A percentile compares a stretch with the other conserved stretches of the same genome.
phyloP scores from a whole-genome alignment of 2,329 filamentous ascomycete genomes.

The Fusarium sarcochroum region DNA sequence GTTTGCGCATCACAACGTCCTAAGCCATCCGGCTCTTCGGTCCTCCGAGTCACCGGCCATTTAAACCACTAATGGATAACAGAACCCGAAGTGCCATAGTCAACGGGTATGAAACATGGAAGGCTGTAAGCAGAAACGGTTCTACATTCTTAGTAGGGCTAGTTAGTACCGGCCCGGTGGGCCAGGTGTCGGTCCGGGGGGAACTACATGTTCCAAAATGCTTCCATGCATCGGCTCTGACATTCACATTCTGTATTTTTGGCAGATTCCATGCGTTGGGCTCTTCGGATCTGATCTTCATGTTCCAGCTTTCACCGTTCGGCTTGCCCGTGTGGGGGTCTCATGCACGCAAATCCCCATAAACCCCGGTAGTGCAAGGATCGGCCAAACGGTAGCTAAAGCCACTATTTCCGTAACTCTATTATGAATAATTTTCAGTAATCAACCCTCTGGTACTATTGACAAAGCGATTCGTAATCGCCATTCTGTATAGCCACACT shows the following conservation, averaged over 20 bases:
- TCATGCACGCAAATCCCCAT: conserved; percentile 3
- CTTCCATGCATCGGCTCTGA: conserved; percentile 22
- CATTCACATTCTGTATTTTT: conserved; percentile 8
- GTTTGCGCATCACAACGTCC: conserved; percentile 1
- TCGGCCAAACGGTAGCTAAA: conserved; percentile 2
- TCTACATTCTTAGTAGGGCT: neutral
- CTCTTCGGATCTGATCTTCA: conserved; percentile 10
- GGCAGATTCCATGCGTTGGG: neutral
- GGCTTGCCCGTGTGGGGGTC: conserved; percentile 42
- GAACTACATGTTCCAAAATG: conserved; percentile 12
- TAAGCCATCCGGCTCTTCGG: conserved; percentile 8
- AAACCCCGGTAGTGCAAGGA: conserved; percentile 17
- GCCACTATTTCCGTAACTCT: conserved; percentile 10
- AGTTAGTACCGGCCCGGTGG: conserved; percentile 2
- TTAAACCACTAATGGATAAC: neutral
- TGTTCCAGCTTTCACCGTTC: conserved; percentile 41
- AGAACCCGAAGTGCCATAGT: neutral
- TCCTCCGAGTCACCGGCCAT: conserved; percentile 1
- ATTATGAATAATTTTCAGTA: neutral
- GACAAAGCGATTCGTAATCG: conserved; percentile 9
- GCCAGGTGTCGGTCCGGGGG: conserved; percentile 8
- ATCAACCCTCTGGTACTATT: neutral
- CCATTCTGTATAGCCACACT: neutral
- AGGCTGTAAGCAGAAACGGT: neutral
- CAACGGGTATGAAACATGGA: neutral